Evolutionary conservation across 1,284 basidiomycete genomes (phyloP).

Genomic region (Apiotrichum porosum): DNA sequence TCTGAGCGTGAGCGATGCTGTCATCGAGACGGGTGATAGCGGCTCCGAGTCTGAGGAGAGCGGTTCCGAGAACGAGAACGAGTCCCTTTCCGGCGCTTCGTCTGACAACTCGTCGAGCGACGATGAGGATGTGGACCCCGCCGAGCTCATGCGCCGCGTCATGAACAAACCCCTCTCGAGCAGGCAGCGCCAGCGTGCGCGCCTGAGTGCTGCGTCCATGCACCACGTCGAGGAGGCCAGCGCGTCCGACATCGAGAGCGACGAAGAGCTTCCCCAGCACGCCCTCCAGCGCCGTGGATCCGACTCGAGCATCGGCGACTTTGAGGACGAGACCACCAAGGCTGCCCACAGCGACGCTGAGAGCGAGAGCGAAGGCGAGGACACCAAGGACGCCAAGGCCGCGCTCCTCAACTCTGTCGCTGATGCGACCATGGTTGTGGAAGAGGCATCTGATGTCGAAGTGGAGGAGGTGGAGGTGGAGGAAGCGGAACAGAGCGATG

Average conservation of each 20-base stretch:
- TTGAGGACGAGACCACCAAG: conserved; percentile 18
- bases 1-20: conserved; percentile 39
- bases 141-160: conserved; percentile 23
- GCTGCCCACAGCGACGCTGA: conserved; percentile 1
- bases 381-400: background rate
- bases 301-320: conserved; percentile 37
- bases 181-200: conserved; percentile 22
- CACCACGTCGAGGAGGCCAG: conserved; percentile 17
- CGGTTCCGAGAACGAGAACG: conserved; percentile 14
- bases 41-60: conserved; percentile 19
- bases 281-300: conserved; percentile 14
- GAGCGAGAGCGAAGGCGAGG: conserved; percentile 18
- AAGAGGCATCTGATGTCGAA: background rate
- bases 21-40: conserved; percentile 38
- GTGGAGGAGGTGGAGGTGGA: background rate
- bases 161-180: conserved; percentile 29
- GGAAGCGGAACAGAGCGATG: background rate
- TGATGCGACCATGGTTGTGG: background rate
- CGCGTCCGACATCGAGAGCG: conserved; percentile 12
- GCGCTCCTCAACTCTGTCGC: conserved; percentile 3
- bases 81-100: background rate
- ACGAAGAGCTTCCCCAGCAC: conserved; percentile 10
- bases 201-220: conserved; percentile 32
- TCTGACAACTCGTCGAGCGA: conserved; percentile 2
- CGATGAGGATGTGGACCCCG: conserved; percentile 13